Conservation (phyloP, 345 rosid species). For the Gossypium bickii region DNA sequence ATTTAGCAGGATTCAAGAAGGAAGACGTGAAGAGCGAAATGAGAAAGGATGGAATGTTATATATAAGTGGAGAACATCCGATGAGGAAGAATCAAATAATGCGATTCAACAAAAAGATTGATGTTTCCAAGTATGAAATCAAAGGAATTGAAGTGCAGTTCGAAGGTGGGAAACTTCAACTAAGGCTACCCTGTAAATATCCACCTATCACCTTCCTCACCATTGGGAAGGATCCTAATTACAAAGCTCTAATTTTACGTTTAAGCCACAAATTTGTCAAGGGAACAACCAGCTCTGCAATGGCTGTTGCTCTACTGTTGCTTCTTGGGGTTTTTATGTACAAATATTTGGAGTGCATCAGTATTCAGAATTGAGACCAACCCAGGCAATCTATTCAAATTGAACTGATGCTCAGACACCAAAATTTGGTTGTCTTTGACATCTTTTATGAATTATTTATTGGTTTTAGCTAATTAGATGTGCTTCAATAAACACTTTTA, state of each 20-base stretch:
- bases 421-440: no score
- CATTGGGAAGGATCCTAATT: background rate
- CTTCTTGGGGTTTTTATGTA: no score
- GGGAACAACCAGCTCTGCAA: background rate
- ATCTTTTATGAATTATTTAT: no score
- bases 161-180: background rate
- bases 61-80: background rate
- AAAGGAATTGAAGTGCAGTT: background rate
- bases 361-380: no score
- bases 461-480: no score
- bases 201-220: background rate
- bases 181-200: background rate
- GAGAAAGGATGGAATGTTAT: background rate
- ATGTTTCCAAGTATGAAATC: background rate
- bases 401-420: no score
- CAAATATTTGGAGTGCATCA: no score
- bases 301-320: no score
- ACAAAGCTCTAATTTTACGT: background rate
- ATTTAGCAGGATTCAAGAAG: background rate
- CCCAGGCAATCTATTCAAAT: no score
- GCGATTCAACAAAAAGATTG: background rate
- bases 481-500: no score
- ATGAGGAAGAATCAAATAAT: background rate
- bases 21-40: background rate
- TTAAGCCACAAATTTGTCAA: background rate